These are phyloP conservation scores for Hericium rajendrae DNA, from an alignment of 768 basidiomycete species.

Conservation along the genomic window DNA sequence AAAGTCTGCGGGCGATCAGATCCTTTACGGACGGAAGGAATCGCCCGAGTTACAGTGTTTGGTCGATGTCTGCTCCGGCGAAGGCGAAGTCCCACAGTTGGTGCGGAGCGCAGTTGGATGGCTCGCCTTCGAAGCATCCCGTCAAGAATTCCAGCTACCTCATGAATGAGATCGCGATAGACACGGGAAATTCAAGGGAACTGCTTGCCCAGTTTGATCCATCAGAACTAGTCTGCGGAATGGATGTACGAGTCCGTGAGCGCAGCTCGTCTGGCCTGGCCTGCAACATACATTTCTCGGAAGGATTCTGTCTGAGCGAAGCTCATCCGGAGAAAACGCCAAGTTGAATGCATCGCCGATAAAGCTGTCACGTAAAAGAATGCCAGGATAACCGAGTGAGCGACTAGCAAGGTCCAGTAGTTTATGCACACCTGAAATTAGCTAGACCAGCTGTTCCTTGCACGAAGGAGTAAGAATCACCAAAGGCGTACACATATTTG, in stretches of 20 bases:
- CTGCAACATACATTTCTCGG: not conserved
- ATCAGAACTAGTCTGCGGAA: not conserved
- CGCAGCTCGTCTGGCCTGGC: not conserved
- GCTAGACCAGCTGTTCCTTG: constrained; percentile 36
- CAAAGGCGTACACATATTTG: constrained; percentile 38
- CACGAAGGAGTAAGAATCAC: constrained; percentile 48
- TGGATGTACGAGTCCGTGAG: not conserved
- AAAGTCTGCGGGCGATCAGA: constrained; percentile 24
- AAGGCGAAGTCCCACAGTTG: constrained; percentile 51
- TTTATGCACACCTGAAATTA: constrained; percentile 35
- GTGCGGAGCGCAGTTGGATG: constrained; percentile 26
- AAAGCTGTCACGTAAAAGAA: not conserved
- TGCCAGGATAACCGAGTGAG: not conserved
- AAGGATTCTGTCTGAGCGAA: not conserved
- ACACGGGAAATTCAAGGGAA: not conserved
- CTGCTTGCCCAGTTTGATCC: not conserved
- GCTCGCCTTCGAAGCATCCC: constrained; percentile 37
- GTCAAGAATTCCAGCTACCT: constrained; percentile 42
- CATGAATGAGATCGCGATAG: not conserved
- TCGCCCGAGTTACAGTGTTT: constrained; percentile 3
- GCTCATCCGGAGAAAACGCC: not conserved
- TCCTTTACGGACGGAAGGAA: not conserved
- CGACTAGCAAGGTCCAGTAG: not conserved
- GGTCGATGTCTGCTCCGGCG: constrained; percentile 27
- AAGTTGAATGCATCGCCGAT: not conserved